phyloP scores from a whole-genome alignment of 306 rosid genomes.

The Quercus suber region DNA sequence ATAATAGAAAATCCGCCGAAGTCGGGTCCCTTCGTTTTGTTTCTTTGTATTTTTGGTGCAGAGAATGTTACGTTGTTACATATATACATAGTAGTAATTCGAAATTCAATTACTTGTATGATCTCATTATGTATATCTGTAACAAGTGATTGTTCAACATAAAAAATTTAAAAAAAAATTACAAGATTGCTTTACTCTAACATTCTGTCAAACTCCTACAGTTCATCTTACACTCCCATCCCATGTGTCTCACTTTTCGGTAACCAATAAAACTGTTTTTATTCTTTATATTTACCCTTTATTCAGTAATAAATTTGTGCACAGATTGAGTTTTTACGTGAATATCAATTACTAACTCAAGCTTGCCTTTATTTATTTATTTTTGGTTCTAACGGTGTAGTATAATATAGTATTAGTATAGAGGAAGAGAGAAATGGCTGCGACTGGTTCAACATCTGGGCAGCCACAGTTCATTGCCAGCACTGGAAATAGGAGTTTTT shows the following conservation, averaged over 20 bases:
- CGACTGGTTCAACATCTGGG: conserved; percentile 40
- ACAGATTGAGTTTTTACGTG: background rate
- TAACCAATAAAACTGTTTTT: background rate
- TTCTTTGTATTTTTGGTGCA: no score
- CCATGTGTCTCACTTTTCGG: background rate
- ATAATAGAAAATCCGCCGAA: no score
- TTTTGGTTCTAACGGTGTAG: conserved; percentile 1
- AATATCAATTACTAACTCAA: background rate
- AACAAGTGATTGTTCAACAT: no score
- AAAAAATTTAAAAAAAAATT: no score
- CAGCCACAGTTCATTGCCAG: conserved; percentile 85
- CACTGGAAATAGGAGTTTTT: conserved; percentile 59
- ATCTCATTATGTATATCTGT: no score
- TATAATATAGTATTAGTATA: background rate
- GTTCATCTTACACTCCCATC: no score
- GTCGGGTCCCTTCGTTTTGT: no score
- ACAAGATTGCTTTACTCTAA: no score
- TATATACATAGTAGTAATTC: no score
- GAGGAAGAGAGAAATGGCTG: conserved; percentile 51
- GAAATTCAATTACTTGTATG: no score
- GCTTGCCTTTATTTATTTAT: conserved; percentile 3
- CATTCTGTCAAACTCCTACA: no score
- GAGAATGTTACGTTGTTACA: no score
- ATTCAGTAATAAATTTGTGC: background rate
- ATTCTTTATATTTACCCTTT: background rate